Evolutionary conservation across 2,329 filamentous ascomycete genomes (phyloP), one percentile per base, ranked within the genome.

Genomic region (Phyllosticta capitalensis): DNA sequence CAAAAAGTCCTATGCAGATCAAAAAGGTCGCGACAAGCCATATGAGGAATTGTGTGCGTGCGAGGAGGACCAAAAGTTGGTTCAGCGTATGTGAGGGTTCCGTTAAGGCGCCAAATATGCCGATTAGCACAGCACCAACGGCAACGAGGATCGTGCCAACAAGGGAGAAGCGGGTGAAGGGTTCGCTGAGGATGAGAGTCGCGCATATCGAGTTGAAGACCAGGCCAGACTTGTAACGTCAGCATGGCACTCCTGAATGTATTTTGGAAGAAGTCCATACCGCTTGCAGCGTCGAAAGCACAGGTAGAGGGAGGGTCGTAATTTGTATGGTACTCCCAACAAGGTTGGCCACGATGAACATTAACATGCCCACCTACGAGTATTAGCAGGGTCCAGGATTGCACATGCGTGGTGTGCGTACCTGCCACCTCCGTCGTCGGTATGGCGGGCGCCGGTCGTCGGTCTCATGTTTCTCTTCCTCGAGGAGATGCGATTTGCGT

Each of bases 161-260:
- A 45, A 95, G 80, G n/a, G 92, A 96, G 82, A 91, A 95, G 71
- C 83, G 84, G 56, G 94, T 97, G 75, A 97, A 99, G 4, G 92
- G 90, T 74, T 99, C 92, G 68, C 88, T 87, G 54, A 99, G 82
- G 68, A 97, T 90, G 60, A 97, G 77, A 52, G 91, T 95, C 63
- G 94, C 94, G 80, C 95, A 96, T 73, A 97, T 90, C 60, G 92
- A 96, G 78, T 99, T 99, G 81, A 99, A 99, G 63, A 99, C 94
- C 59, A 99, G 81, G 52, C 94, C 94, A 3, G 92, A 95, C 71
- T 82, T 45, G 65, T 61, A 59, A 30, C 19, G 59, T 65, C 56
- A 65, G 64, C 38, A 60, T 20, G 19, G 24, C 9, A 19, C 30
- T 28, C n/a, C n/a, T 45, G 21, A 4, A 5, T 5, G 49, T 20